Base-by-base conservation (phyloP, 768 basidiomycete genomes). In the Mycena crocata region DNA sequence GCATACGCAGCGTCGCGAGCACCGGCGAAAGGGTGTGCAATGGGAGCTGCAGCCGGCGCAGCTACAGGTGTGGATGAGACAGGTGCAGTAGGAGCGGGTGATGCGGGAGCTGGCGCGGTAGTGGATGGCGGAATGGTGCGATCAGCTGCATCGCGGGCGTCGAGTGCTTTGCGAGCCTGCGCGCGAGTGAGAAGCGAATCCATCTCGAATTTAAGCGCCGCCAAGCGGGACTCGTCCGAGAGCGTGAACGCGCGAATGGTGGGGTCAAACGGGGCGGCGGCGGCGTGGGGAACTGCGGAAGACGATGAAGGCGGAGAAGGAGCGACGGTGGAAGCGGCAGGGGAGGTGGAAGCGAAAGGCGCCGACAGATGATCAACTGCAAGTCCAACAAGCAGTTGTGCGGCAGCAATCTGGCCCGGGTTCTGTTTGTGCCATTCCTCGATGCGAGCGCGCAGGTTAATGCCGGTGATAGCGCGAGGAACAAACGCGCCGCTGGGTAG, bases 401-500 rank as follows among this genome's bases (percentile, higher is more conserved):
- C 54, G 5, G 37, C 37, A 5, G 54, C 54, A 26, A 55, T 37
- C 15, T 68, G 67, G 7, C 61, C 57, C 2, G 67, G 67, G 45
- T 66, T 66, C 23, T 60, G 65, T 17, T 49, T 44, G 49, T 65
- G 64, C 57, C 58, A 66, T 35, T 60, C 64, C 9, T 66, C 50
- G 34, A 66, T 52, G 9, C 60, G 60, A 6, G 37, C n/a, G 19
- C 60, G 45, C 17, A 67, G 31, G 21, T 67, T 17, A 8, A 15
- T 30, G 40, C 66, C 66, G 2, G 31, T 14, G 31, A 62, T 57
- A 3, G 35, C 26, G 9, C 66, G 62, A 0, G 75, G 76, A 1
- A 76, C 70, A 37, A 71, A 75, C 3, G 68, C 55, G 4, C 77
- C 76, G 5, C 64, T 65, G 0, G 72, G 65, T 3, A 78, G 68